These are phyloP conservation scores for Ceratobasidium sp. DNA, from an alignment of 1,284 basidiomycete species.

Conservation along the genomic window DNA sequence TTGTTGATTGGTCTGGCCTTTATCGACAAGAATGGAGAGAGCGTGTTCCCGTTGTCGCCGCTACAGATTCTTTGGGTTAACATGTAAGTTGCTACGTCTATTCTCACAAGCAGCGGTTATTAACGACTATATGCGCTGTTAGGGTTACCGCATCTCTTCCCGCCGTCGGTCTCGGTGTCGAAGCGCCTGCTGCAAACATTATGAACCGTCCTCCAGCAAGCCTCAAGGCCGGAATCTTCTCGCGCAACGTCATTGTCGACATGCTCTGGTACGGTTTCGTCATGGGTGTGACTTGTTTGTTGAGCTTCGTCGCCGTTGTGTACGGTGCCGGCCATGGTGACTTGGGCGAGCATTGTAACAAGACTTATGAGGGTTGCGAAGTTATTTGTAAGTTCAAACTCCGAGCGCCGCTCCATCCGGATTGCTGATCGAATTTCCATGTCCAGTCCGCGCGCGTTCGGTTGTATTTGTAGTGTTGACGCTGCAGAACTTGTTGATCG, in stretches of 20 bases:
- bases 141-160: conserved; percentile 67
- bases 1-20: conserved; percentile 77
- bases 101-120: conserved; percentile 15
- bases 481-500: conserved; percentile 64
- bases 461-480: conserved; percentile 69
- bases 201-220: conserved; percentile 71
- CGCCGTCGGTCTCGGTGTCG: conserved; percentile 74
- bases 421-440: background rate
- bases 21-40: conserved; percentile 67
- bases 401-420: too few relatives aligned
- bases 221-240: conserved; percentile 68
- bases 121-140: conserved; percentile 51
- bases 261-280: conserved; percentile 74
- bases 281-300: conserved; percentile 70
- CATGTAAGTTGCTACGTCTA: conserved; percentile 52
- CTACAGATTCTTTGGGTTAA: conserved; percentile 75
- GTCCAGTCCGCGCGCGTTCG: conserved; percentile 63
- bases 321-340: conserved; percentile 67
- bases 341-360: conserved; percentile 68
- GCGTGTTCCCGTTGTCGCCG: conserved; percentile 78
- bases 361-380: conserved; percentile 59
- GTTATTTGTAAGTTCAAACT: conserved; percentile 60
- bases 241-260: conserved; percentile 67
- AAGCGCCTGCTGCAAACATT: conserved; percentile 68
- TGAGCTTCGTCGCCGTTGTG: conserved; percentile 69